Evolutionary conservation across 2,329 filamentous ascomycete genomes (phyloP).

Genomic region (Apiospora kogelbergensis): DNA sequence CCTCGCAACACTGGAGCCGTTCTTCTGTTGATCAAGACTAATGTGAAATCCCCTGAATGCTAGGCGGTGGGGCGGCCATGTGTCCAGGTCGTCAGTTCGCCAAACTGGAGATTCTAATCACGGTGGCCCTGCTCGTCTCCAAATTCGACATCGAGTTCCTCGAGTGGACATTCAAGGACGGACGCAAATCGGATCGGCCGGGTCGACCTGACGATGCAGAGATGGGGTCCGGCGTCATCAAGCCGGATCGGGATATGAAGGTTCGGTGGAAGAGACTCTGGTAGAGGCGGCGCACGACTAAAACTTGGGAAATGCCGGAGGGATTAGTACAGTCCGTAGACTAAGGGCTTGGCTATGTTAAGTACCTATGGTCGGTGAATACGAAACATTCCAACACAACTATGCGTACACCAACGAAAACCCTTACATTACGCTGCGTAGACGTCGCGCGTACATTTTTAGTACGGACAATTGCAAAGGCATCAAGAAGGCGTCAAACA

Average conservation of each 20-base stretch:
- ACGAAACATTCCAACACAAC: neutral
- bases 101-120: conserved; percentile 38
- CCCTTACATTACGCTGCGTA: too few species aligned
- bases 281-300: neutral
- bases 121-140: conserved; percentile 29
- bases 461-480: too few species aligned
- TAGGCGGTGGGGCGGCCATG: conserved; percentile 33
- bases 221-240: conserved; percentile 10
- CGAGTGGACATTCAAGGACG: conserved; percentile 14
- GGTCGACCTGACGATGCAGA: conserved; percentile 10
- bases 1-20: accelerated
- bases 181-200: conserved; percentile 11
- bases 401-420: neutral
- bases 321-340: too few species aligned
- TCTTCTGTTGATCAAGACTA: neutral
- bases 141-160: conserved; percentile 33
- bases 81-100: conserved; percentile 41
- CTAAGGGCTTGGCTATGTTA: too few species aligned
- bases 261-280: conserved; percentile 13
- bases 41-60: neutral
- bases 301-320: too few species aligned
- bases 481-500: too few species aligned
- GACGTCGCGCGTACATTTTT: too few species aligned
- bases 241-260: conserved; percentile 16
- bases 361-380: neutral